Base-by-base conservation (phyloP, 441 rosid species). In the Erysimum cheiri region DNA sequence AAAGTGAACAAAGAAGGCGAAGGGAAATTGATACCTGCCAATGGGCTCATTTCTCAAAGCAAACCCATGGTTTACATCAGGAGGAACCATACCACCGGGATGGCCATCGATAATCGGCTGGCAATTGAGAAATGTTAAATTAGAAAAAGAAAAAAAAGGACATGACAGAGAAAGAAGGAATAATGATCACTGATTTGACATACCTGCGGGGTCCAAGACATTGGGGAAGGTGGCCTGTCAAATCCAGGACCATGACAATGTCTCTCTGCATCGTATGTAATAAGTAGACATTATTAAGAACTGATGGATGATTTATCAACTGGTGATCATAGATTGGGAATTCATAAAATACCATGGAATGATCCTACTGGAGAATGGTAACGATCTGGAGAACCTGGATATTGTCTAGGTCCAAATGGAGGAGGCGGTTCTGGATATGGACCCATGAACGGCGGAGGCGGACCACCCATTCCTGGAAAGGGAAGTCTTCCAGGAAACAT, bases 171-270 rank as follows among this genome's bases (percentile, higher is more conserved):
- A 55, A 41, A 31, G 44, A 40, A 62, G 49, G 35, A 40, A 33
- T n/a, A 19, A 22, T 3, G 10, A 41, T 3, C 11, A 26, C 26
- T 33, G 56, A 46, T 60, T 32, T 33, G 35, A 69, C 85, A 43
- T 74, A 88, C 93, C 86, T 85, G 88, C 22, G 86, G 87, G 63
- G 82, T 81, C 91, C 91, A 88, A 44, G 87, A 81, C 84, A 84
- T 81, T 41, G 93, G 93, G 29, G 93, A 87, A 41, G 86, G 78
- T 61, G 85, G 83, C 43, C 84, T 80, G 48, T 86, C 94, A 82
- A 75, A 86, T 50, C 81, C 81, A 60, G 88, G 87, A 74, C 86
- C 91, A 80, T 84, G 84, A 64, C 84, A 85, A 59, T 70, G 87
- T 63, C 86, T 78, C 48, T 87, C 94, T 75, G 71, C 41, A 60